Evolutionary conservation across 1,284 basidiomycete genomes (phyloP), one percentile per base, ranked within the genome.

Genomic region (Pascua sp.): DNA sequence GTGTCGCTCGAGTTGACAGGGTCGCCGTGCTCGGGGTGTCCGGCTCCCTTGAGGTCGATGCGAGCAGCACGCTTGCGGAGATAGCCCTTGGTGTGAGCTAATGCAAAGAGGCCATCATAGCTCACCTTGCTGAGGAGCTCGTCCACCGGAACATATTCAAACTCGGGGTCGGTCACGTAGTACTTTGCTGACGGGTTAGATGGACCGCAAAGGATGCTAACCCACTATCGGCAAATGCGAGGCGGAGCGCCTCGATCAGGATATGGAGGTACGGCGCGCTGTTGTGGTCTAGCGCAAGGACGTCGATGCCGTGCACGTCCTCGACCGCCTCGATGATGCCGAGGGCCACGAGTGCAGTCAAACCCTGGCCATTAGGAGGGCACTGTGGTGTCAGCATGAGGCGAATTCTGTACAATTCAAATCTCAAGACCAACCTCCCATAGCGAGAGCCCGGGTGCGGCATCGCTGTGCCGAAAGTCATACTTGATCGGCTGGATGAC

Each of bases 331-430:
- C 94, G 46, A 98, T 79, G 55, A 98, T 91, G 1, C 93, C 94
- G 10, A 97, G 81, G 7, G 92, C 90, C 49, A 97, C 79, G 5
- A 97, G 82, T 0, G 94, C 91, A 1, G 90, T 91, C n/a, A 97
- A 83, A 75, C 89, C 93, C 83, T 96, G 93, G 11, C 93, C 91
- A 71, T 95, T 96, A 0, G 92, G 91, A 7, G 91, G 91, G 67
- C 91, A 93, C 86, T 91, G 47, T 32, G 24, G 1, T 8, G 15
- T 62, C n/a, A 56, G 49, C 46, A 10, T 3, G 38, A 11, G 5
- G 89, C 90, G 82, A 7, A 4, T 32, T 7, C 3, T 32, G 24
- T 32, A 32, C 24, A 7, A 93, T 91, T 70, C 90, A 90, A 0
- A n/a, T 17, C 4, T 1, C 13, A 8, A 94, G 80, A 0, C 89